Evolutionary conservation across 768 basidiomycete genomes (phyloP), one percentile per base, ranked within the genome.

Genomic region (Filobasidium floriforme): DNA sequence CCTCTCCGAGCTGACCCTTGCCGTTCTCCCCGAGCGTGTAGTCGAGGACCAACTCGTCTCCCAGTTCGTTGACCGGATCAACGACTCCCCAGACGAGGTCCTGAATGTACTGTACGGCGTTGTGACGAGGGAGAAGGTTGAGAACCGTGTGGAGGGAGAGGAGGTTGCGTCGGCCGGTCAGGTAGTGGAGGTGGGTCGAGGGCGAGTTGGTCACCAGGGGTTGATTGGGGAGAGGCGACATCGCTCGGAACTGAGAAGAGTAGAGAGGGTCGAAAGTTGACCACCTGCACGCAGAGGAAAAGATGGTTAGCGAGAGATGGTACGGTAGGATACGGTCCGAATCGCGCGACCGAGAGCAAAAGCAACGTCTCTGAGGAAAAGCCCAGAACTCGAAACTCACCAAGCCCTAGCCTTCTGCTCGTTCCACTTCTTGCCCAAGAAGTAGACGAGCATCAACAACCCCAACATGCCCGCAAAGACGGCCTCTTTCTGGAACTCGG

Each of bases 171-270:
- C 92, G 82, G 62, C 92, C 92, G 1, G 91, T 92, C 49, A 90
- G 90, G 80, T 89, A 96, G 74, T 83, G 83, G 81, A 90, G 89
- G 75, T 86, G 88, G 80, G 91, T 89, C 2, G 86, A 82, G 71
- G 87, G 82, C 22, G 89, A 90, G 72, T 92, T 90, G 46, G 81
- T 64, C 41, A 82, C 82, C 59, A 88, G 79, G 5, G 80, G 80
- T 61, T 66, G 65, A 24, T 44, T 24, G 41, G 80, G 81, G 11
- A 69, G 64, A 10, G 82, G 81, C 1, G 90, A 87, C 55, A 80
- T 83, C 12, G 89, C 67, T 26, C 54, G 86, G 80, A 96, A 96
- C 77, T 94, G 90, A 41, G 83, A 78, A 54, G 82, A 51, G 60
- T 46, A 66, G 15, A 46, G 60, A 18, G 60, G 59, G 29, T 66